Percentiles rank a stretch among this genome's conserved stretches.
These are phyloP conservation scores for Neonothopanus nambi DNA, from an alignment of 1,284 basidiomycete species.

Conservation along the genomic window DNA sequence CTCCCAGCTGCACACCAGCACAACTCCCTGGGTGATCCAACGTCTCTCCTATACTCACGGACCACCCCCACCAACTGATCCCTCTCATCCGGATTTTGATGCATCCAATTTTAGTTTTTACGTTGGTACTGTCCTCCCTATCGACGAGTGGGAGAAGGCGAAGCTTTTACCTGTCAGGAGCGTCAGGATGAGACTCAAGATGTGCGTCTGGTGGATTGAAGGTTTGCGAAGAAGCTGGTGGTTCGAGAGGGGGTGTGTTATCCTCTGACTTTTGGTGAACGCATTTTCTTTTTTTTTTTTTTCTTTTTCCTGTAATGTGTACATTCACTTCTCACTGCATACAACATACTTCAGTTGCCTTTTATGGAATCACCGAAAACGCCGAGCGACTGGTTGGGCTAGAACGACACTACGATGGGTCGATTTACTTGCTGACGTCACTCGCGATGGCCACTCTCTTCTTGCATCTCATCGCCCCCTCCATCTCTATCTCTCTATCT, in stretches of 20 bases:
- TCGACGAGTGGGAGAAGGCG: constrained; percentile 92
- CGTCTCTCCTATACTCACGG: constrained; percentile 49
- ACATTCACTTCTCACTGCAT: too few relatives aligned
- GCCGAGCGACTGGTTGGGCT: too few relatives aligned
- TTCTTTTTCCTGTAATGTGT: too few relatives aligned
- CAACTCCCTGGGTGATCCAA: constrained; percentile 90
- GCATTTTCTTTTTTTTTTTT: too few relatives aligned
- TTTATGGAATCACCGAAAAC: too few relatives aligned
- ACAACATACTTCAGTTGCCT: too few relatives aligned
- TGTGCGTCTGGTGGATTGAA: constrained; percentile 95
- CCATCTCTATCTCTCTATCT: too few relatives aligned
- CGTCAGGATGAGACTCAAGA: constrained; percentile 72
- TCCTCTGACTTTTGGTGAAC: constrained; percentile 12
- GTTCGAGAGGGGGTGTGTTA: constrained; percentile 23
- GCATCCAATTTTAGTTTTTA: constrained; percentile 81
- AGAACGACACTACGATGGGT: too few relatives aligned
- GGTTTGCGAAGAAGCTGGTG: constrained; percentile 22
- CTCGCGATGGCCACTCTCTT: too few relatives aligned
- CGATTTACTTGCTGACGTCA: too few relatives aligned
- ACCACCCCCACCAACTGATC: constrained; percentile 58
- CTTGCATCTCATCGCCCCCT: too few relatives aligned
- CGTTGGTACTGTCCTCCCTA: constrained; percentile 92
- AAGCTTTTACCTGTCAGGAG: constrained; percentile 90
- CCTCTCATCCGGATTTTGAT: constrained; percentile 34
- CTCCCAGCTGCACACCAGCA: constrained; percentile 77